Conservation (phyloP, 78 protist genomes). For the Dictyostelium purpureum region DNA sequence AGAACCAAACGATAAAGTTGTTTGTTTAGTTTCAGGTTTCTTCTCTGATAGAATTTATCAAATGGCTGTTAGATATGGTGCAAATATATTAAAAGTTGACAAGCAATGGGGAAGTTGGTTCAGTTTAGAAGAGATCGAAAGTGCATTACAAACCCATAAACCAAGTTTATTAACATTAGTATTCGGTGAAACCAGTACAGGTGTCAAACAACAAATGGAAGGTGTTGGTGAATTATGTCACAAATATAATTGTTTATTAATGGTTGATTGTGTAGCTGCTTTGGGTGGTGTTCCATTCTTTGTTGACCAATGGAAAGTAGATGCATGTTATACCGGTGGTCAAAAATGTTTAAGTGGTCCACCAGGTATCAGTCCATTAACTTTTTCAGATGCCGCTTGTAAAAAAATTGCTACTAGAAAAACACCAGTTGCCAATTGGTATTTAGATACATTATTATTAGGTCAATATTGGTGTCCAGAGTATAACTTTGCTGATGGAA, state of each 20-base stretch:
- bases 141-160: slow-evolving; percentile 52
- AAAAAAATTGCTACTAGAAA: slow-evolving; percentile 63
- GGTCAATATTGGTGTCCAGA: slow-evolving; percentile 76
- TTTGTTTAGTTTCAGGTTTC: slow-evolving; percentile 70
- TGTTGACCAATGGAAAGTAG: slow-evolving; percentile 83
- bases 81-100: slow-evolving; percentile 16
- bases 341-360: slow-evolving; percentile 83
- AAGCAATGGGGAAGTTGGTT: slow-evolving; percentile 74
- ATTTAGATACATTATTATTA: slow-evolving; percentile 71
- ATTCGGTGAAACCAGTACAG: slow-evolving; percentile 86
- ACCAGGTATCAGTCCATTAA: slow-evolving; percentile 83
- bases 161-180: slow-evolving; percentile 56
- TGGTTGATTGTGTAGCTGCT: slow-evolving; percentile 82
- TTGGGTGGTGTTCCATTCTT: slow-evolving; percentile 84
- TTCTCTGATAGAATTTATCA: slow-evolving; percentile 78
- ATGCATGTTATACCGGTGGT: slow-evolving; percentile 80
- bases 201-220: slow-evolving; percentile 80
- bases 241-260: slow-evolving; percentile 53
- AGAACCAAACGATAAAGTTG: slow-evolving; percentile 77
- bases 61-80: slow-evolving; percentile 71
- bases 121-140: slow-evolving; percentile 60
- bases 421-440: slow-evolving; percentile 79
- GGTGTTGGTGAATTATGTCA: slow-evolving; percentile 83
- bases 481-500: slow-evolving; percentile 14
- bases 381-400: slow-evolving; percentile 57